Evolutionary conservation across 345 rosid genomes (phyloP).

Genomic region (Populus alba): DNA sequence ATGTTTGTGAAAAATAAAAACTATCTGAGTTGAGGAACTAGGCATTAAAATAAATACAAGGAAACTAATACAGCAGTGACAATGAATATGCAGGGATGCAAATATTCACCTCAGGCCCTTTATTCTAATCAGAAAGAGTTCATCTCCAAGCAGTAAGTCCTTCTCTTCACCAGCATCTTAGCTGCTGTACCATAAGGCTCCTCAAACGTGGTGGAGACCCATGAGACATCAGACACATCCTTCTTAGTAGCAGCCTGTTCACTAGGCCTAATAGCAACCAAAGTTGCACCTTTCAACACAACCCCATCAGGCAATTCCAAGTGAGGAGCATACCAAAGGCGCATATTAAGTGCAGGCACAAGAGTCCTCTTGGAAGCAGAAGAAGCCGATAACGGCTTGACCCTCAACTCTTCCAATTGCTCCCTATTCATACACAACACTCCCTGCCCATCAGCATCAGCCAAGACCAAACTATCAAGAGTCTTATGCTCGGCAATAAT

Average conservation of each 20-base stretch:
- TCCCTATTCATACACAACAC: conserved; percentile 86
- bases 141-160: conserved; percentile 96
- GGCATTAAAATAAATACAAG: neutral
- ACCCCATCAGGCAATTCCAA: conserved; percentile 80
- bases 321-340: conserved; percentile 90
- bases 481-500: conserved; percentile 86
- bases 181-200: conserved; percentile 88
- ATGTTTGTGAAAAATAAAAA: neutral
- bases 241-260: conserved; percentile 56
- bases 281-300: conserved; percentile 81
- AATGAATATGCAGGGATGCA: neutral
- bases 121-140: conserved; percentile 65
- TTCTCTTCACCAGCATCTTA: conserved; percentile 83
- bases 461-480: conserved; percentile 72
- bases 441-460: conserved; percentile 90
- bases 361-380: conserved; percentile 92
- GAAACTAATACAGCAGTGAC: neutral
- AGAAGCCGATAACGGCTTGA: conserved; percentile 86
- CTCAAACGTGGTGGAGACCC: conserved; percentile 79
- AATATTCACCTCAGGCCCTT: conserved; percentile 28
- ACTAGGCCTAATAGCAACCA: conserved; percentile 91
- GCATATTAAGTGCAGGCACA: conserved; percentile 89
- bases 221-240: conserved; percentile 65
- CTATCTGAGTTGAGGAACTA: neutral
- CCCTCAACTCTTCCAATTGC: conserved; percentile 86